Conservation (phyloP, 129 eudicot genomes). For the Artemisia annua region DNA sequence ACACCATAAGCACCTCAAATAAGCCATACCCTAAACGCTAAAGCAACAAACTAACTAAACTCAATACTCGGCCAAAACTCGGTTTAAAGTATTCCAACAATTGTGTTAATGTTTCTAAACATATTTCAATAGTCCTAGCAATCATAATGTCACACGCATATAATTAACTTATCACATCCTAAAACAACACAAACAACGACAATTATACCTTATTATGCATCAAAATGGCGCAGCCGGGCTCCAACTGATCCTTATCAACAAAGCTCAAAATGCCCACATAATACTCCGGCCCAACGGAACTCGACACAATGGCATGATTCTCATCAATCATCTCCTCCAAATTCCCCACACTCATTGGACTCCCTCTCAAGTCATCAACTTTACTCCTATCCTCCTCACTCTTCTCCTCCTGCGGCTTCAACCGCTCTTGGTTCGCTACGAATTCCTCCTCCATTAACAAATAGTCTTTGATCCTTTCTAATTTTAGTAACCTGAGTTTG, state of each 20-base stretch:
- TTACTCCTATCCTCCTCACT: constrained; percentile 87
- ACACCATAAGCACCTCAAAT: no score
- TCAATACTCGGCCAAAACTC: no score
- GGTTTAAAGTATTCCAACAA: no score
- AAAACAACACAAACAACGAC: no score
- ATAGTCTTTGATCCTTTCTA: constrained; percentile 86
- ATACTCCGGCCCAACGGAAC: constrained; percentile 96
- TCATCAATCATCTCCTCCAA: constrained; percentile 95
- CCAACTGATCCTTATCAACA: constrained; percentile 92
- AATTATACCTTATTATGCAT: constrained; percentile 86
- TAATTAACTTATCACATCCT: no score
- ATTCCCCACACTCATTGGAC: constrained; percentile 97
- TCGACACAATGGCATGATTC: constrained; percentile 92
- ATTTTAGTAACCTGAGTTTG: constrained; percentile 66
- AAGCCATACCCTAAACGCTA: no score
- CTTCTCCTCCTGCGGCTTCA: constrained; percentile 96
- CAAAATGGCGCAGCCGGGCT: constrained; percentile 91
- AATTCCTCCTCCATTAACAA: constrained; percentile 93
- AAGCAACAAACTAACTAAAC: no score
- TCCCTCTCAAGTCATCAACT: constrained; percentile 89
- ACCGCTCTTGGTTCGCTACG: constrained; percentile 83
- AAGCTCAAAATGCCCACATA: constrained; percentile 89
- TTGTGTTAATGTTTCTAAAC: no score
- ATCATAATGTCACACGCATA: no score
- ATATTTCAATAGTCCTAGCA: no score